Conservation (phyloP, 2,329 filamentous ascomycete genomes). For the Fusarium nurragi region DNA sequence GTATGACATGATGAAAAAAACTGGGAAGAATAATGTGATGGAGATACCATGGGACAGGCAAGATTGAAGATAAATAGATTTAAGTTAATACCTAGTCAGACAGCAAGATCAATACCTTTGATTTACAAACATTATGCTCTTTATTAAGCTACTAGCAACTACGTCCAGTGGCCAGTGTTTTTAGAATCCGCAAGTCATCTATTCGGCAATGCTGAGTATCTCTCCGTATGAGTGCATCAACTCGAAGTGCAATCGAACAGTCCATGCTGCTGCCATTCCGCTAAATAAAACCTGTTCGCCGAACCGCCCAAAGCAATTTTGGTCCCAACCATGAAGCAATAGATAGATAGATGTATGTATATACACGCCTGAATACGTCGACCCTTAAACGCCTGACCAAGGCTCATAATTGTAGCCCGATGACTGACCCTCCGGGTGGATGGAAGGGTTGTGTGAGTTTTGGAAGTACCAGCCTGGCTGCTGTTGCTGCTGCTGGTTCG, state of each 20-base stretch:
- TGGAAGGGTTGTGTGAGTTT: constrained; percentile 30
- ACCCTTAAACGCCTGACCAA: constrained; percentile 29
- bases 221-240: constrained; percentile 6
- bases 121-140: not conserved
- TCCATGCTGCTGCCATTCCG: not conserved
- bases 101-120: constrained; percentile 8
- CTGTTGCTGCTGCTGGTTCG: constrained; percentile 30
- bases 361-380: not conserved
- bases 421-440: constrained; percentile 32
- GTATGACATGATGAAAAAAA: not conserved
- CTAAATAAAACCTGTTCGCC: not conserved
- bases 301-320: constrained; percentile 4
- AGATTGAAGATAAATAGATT: not conserved
- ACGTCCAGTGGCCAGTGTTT: not conserved
- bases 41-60: constrained; percentile 22
- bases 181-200: not conserved
- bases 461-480: constrained; percentile 45
- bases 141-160: not conserved
- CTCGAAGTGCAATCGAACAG: not conserved
- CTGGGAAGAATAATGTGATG: not conserved
- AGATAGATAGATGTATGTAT: not conserved
- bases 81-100: constrained; percentile 2
- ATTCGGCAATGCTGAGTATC: constrained; percentile 13
- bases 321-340: not conserved
- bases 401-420: constrained; percentile 41